Evolutionary conservation across 495 filamentous ascomycete species (phyloP).

Genomic region (Penicillium bialowiezense): DNA sequence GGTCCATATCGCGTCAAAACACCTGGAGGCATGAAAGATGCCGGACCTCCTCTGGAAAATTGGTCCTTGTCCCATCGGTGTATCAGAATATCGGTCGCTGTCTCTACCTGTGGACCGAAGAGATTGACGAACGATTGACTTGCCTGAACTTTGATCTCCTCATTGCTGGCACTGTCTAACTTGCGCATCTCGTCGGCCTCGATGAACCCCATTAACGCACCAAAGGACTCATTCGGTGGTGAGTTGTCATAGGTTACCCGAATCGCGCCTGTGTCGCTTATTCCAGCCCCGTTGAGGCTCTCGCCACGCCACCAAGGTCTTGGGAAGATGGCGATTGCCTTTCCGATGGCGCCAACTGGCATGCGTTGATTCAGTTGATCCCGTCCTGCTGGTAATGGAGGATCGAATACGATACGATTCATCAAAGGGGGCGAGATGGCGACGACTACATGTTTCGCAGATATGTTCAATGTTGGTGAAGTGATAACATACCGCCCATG

Average conservation of each 20-base stretch:
- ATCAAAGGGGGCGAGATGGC: slow-evolving; percentile 18
- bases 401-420: slow-evolving; percentile 10
- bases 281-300: slow-evolving; percentile 17
- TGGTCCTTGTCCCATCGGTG: slow-evolving; percentile 23
- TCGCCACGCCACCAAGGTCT: slow-evolving; percentile 23
- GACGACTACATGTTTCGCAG: slow-evolving; percentile 13
- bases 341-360: slow-evolving; percentile 23
- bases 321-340: slow-evolving; percentile 22
- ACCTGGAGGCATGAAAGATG: slow-evolving; percentile 8
- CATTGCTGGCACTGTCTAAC: slow-evolving; percentile 10
- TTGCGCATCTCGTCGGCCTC: slow-evolving; percentile 21
- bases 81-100: slow-evolving; percentile 10
- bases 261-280: slow-evolving; percentile 15
- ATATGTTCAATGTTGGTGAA: background rate
- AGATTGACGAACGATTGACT: slow-evolving; percentile 10
- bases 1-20: slow-evolving; percentile 11
- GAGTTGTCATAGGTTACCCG: slow-evolving; percentile 20
- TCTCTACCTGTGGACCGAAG: slow-evolving; percentile 15
- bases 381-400: slow-evolving; percentile 14
- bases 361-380: slow-evolving; percentile 21
- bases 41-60: slow-evolving; percentile 17
- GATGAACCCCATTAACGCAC: slow-evolving; percentile 26
- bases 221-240: slow-evolving; percentile 14
- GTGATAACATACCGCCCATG: slow-evolving; percentile 3
- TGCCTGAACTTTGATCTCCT: slow-evolving; percentile 6